Percentiles rank a stretch among this genome's conserved stretches.
Evolutionary conservation across 139 green algal genomes (phyloP).

Genomic region (Picochlorum sp.): DNA sequence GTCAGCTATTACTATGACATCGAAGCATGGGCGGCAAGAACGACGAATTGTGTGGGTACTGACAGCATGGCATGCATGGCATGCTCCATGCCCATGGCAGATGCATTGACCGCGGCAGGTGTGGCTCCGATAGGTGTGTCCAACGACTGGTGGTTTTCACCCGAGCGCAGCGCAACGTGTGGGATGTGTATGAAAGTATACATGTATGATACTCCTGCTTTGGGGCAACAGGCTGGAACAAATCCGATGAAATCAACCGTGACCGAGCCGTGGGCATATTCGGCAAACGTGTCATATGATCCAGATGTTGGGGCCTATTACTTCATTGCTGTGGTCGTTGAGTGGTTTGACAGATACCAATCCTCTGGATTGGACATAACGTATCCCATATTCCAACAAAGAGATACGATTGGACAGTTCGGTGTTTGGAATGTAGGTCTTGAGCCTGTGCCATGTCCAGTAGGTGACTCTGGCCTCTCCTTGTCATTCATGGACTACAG

Average conservation of each 20-base stretch:
- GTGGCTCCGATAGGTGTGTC: background rate
- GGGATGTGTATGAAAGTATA: slow-evolving; percentile 2
- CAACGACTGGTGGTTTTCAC: background rate
- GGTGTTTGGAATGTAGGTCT: background rate
- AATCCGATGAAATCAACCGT: background rate
- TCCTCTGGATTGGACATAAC: background rate
- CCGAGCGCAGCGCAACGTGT: background rate
- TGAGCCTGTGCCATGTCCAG: background rate
- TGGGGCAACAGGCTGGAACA: background rate
- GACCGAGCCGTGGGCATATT: background rate
- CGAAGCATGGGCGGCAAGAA: slow-evolving; percentile 3
- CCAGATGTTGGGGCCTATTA: background rate
- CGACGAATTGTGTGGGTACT: background rate
- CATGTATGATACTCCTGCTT: background rate
- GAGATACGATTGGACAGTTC: background rate
- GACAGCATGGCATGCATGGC: background rate
- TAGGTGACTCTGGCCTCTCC: background rate
- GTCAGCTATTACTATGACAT: background rate
- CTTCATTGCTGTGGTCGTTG: background rate
- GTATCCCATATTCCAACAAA: background rate
- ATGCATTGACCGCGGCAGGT: background rate
- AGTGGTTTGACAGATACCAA: slow-evolving; percentile 3
- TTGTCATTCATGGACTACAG: background rate
- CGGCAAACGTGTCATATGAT: background rate
- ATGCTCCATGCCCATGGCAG: background rate